A percentile compares a stretch with the other conserved stretches of the same genome.
Evolutionary conservation across 345 rosid species (phyloP).

Genomic region (Physaria fendleri): DNA sequence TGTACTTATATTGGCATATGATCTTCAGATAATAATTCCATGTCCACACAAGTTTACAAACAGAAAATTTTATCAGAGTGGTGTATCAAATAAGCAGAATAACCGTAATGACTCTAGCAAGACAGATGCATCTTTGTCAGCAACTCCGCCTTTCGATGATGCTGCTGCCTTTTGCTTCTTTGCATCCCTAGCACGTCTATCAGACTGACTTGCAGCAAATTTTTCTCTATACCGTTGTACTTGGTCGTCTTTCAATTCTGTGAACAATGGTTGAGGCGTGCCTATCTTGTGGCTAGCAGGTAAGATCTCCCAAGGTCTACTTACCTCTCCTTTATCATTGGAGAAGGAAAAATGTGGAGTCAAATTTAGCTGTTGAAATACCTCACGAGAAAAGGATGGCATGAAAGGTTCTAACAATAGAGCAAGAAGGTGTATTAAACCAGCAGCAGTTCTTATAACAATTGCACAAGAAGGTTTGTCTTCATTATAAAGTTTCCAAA

Average conservation of each 20-base stretch:
- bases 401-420: constrained; percentile 82
- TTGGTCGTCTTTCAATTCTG: constrained; percentile 53
- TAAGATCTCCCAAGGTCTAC: constrained; percentile 69
- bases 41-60: background rate
- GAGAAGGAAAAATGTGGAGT: constrained; percentile 52
- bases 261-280: too few relatives aligned
- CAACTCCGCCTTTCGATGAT: too few relatives aligned
- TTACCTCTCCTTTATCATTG: constrained; percentile 59
- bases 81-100: background rate
- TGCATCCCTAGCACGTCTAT: constrained; percentile 30
- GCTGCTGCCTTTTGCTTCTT: too few relatives aligned
- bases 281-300: constrained; percentile 70
- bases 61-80: background rate
- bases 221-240: constrained; percentile 49
- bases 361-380: constrained; percentile 73
- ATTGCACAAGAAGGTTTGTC: constrained; percentile 59
- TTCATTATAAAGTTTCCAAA: constrained; percentile 77
- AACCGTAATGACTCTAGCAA: background rate
- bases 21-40: background rate
- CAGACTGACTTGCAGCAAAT: constrained; percentile 78
- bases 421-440: constrained; percentile 77
- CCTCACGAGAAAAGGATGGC: constrained; percentile 86
- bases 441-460: constrained; percentile 68
- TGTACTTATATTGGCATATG: background rate
- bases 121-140: background rate